Evolutionary conservation across 768 basidiomycete species (phyloP).

Genomic region (Naganishia randhawae): DNA sequence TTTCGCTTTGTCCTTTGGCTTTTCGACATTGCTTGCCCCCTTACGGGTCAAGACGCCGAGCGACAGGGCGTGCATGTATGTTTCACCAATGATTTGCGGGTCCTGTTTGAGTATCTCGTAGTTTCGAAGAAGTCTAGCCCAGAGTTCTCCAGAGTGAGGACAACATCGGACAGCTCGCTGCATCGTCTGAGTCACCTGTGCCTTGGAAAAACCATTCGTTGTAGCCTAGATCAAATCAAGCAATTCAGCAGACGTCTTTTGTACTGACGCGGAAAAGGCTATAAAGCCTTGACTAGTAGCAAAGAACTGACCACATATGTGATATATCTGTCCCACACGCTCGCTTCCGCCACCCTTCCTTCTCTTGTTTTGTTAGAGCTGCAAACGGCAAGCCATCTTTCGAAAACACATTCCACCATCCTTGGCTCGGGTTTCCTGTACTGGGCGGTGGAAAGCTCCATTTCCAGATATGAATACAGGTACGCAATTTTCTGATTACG

Average conservation of each 20-base stretch:
- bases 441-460: constrained; percentile 7
- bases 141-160: constrained; percentile 37
- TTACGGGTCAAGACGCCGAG: constrained; percentile 33
- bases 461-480: constrained; percentile 26
- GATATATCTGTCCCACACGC: constrained; percentile 40
- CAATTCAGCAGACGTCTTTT: constrained; percentile 25
- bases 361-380: constrained; percentile 29
- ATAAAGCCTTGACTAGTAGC: neutral
- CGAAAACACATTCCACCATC: constrained; percentile 20
- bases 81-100: constrained; percentile 23
- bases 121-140: constrained; percentile 30
- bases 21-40: neutral
- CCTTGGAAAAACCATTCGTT: constrained; percentile 20
- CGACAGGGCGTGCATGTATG: constrained; percentile 33
- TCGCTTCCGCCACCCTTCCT: constrained; percentile 41
- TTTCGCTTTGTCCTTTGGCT: constrained; percentile 1
- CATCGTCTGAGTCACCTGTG: constrained; percentile 12
- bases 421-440: constrained; percentile 23
- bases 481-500: constrained; percentile 23
- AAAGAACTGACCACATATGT: constrained; percentile 36
- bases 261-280: neutral
- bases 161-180: constrained; percentile 38
- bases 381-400: constrained; percentile 16
- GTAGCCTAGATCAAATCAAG: constrained; percentile 13
- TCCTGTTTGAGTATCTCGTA: constrained; percentile 10